Base-by-base conservation (phyloP, 2,329 filamentous ascomycete genomes). In the Aspergillus sp. region DNA sequence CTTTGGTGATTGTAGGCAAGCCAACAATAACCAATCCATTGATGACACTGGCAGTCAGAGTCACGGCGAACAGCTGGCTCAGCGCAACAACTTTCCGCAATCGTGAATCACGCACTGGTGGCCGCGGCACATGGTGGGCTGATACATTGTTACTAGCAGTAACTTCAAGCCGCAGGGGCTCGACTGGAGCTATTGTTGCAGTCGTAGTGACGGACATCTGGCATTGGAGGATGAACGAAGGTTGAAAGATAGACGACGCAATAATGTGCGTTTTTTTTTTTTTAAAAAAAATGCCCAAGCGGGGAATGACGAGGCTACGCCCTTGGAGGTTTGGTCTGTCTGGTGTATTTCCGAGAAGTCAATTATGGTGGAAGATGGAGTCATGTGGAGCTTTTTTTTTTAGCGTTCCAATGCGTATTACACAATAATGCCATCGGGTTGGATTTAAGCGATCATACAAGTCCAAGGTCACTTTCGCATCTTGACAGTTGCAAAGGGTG, bases 21-120 rank as follows among this genome's bases (percentile, higher is more conserved):
- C 76, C 78, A 25, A 82, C 76, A 1, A 76, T 78, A 31, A 81
- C 75, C 56, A 80, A 56, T 2, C 80, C 80, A 60, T 76, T 79
- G 47, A 69, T 67, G 28, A 74, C 59, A n/a, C 67, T 67, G 38
- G 66, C 64, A 0, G 71, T 68, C 19, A 74, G 69, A 31, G 66
- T 72, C 25, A 72, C 67, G 1, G 55, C 64, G 28, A 59, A 57
- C 7, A 68, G 63, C 51, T 68, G 66, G 11, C 48, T 55, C 22
- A 64, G 59, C 8, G 61, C 63, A 1, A 67, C 23, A n/a, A 61
- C 47, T 54, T 62, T 57, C 47, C 64, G 61, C 8, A 66, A 13
- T 15, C 34, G 28, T 28, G 60, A 34, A 53, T 52, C 30, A 38
- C 34, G 50, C 50, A 15, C 13, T 41, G 2, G 34, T 13, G 34